Base-by-base conservation (phyloP, 2,329 filamentous ascomycete genomes). In the Calonectria ilicicola region DNA sequence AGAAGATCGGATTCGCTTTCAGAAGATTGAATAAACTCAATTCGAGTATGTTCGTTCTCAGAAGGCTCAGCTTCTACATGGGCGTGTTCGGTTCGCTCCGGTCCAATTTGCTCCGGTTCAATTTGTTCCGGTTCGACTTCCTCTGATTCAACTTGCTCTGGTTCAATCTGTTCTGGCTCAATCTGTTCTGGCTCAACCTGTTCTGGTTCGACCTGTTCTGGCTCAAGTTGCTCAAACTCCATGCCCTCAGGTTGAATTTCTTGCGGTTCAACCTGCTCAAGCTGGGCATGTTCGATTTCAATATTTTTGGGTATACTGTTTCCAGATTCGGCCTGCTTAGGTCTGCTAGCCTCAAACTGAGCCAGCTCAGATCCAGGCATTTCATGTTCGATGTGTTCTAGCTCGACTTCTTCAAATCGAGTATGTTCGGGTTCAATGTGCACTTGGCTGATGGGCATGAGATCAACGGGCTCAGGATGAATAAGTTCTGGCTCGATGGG, bases 381-480 rank as follows among this genome's bases (percentile, higher is more conserved):
- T n/a, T 63, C 58, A 12, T 10, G 53, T 10, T 67, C 65, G 46
- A 26, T 27, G 15, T 27, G 21, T 40, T 42, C 49, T 2, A 38
- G 17, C 19, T 56, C 38, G 47, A 46, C 19, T 8, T 44, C 2
- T 19, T 60, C 65, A 8, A 35, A 12, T 12, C 26, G 51, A 19
- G 29, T 19, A 35, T 46, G 29, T 17, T 29, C 32, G 6, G 44
- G n/a, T 35, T 73, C 67, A 49, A 40, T 32, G n/a, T 66, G 51
- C 15, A 7, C 53, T 32, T 32, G 5, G 29, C 10, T 47, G 46
- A 1, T 26, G n/a, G n/a, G n/a, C 12, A 35, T 46, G 27, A 47
- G 27, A 38, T 72, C 68, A 51, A 32, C 32, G n/a, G 66, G 53
- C 27, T n/a, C 69, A 15, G 60, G 19, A 19, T 63, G 17, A 15